Conservation (phyloP, 2,329 filamentous ascomycete species). For the Cryphonectria naterciae region DNA sequence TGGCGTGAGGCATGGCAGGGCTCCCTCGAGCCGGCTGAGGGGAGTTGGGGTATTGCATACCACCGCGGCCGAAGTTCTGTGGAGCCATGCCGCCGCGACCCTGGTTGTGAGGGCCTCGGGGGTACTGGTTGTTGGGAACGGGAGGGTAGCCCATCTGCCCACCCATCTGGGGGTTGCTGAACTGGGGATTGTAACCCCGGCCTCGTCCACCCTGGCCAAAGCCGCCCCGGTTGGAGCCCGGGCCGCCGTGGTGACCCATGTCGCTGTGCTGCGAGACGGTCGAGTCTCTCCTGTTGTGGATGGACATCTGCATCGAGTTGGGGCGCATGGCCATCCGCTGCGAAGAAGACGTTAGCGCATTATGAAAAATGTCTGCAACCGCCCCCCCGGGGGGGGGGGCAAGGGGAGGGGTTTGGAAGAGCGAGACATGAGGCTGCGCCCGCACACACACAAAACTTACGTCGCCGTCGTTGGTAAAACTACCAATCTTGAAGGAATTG, state of each 20-base stretch:
- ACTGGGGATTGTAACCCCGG: slow-evolving; percentile 41
- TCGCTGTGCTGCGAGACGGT: slow-evolving; percentile 81
- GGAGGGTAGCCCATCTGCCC: slow-evolving; percentile 52
- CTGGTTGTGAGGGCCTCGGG: slow-evolving; percentile 40
- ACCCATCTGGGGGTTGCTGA: slow-evolving; percentile 49
- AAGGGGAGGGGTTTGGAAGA: not conserved
- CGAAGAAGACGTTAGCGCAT: slow-evolving; percentile 23
- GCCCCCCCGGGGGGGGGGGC: slow-evolving; percentile 22
- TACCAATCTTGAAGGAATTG: slow-evolving; percentile 72
- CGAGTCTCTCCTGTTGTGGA: slow-evolving; percentile 83
- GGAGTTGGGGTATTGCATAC: slow-evolving; percentile 64
- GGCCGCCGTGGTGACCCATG: slow-evolving; percentile 63
- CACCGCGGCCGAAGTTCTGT: slow-evolving; percentile 45
- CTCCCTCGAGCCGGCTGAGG: slow-evolving; percentile 67
- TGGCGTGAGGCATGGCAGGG: slow-evolving; percentile 67
- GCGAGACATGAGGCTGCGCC: not conserved
- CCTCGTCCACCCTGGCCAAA: slow-evolving; percentile 56
- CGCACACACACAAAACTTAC: slow-evolving; percentile 57
- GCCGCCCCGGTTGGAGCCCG: slow-evolving; percentile 62
- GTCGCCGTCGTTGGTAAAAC: slow-evolving; percentile 78
- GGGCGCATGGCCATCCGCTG: slow-evolving; percentile 70
- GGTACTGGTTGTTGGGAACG: slow-evolving; percentile 37
- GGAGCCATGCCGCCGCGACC: slow-evolving; percentile 55
- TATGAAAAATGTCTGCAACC: slow-evolving; percentile 26
- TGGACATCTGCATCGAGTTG: slow-evolving; percentile 51